Percentiles rank a stretch among this genome's conserved stretches.
These are phyloP conservation scores for Yarrowia sp. DNA, from an alignment of 805 yeast species.

Conservation along the genomic window DNA sequence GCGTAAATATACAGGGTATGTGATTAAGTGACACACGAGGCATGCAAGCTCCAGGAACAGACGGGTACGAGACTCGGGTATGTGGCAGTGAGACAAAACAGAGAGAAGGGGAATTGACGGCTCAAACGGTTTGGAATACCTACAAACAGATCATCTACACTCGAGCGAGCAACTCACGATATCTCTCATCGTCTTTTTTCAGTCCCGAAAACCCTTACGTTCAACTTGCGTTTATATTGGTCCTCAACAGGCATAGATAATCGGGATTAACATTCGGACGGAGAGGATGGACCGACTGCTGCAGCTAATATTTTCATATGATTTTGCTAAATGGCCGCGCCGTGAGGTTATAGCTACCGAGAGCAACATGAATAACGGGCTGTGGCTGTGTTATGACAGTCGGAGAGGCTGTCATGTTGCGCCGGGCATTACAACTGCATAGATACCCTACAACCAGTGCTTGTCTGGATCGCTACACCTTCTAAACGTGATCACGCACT, in stretches of 20 bases:
- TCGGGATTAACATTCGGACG: conserved; percentile 12
- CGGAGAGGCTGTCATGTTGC: background rate
- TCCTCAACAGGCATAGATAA: conserved; percentile 8
- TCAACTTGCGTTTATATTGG: background rate
- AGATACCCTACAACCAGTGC: background rate
- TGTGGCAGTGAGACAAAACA: background rate
- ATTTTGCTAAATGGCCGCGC: background rate
- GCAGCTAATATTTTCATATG: background rate
- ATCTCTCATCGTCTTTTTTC: no score
- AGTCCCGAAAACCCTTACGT: background rate
- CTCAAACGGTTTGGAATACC: no score
- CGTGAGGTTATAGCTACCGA: background rate
- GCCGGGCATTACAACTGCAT: background rate
- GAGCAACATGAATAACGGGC: background rate
- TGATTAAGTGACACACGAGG: background rate
- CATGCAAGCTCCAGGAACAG: conserved; percentile 16
- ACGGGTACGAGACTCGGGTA: background rate
- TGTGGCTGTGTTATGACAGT: background rate
- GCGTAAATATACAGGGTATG: background rate
- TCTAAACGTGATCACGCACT: background rate
- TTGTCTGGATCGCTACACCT: background rate
- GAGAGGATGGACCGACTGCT: background rate
- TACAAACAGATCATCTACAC: background rate
- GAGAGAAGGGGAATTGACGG: background rate
- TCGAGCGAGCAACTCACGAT: background rate